These are phyloP conservation scores for Didymella pomorum DNA, from an alignment of 2,329 filamentous ascomycete species.

Conservation along the genomic window DNA sequence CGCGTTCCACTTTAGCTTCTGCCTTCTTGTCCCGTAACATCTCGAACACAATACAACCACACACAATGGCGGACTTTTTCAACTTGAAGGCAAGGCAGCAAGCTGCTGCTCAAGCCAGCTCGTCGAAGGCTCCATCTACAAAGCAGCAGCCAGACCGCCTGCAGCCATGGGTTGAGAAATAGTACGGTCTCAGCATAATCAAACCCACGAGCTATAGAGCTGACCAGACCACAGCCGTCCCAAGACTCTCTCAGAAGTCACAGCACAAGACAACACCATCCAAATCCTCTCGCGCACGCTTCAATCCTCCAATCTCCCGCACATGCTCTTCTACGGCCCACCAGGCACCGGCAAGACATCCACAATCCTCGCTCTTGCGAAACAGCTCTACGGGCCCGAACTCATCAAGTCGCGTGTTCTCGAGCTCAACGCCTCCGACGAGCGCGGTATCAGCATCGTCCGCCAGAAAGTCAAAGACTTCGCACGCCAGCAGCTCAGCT, in stretches of 20 bases:
- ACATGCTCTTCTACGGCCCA: constrained; percentile 99
- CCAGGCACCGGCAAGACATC: constrained; percentile 98
- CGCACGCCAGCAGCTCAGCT: constrained; percentile 90
- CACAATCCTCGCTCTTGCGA: constrained; percentile 94
- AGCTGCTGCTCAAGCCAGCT: constrained; percentile 75
- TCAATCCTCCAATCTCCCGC: constrained; percentile 95
- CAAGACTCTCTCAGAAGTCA: constrained; percentile 91
- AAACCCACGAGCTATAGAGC: not conserved
- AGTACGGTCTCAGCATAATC: constrained; percentile 62
- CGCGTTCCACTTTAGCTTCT: constrained; percentile 44
- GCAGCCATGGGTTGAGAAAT: constrained; percentile 99
- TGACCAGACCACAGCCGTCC: constrained; percentile 72
- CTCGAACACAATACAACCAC: constrained; percentile 15
- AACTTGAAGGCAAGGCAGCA: constrained; percentile 85
- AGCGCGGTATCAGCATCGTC: constrained; percentile 96
- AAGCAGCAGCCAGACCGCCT: constrained; percentile 70
- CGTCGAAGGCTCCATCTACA: constrained; percentile 69
- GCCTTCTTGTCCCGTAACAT: constrained; percentile 18
- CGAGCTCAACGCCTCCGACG: constrained; percentile 98
- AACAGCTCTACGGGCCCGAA: constrained; percentile 95
- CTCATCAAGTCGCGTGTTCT: constrained; percentile 94
- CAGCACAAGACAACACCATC: constrained; percentile 96
- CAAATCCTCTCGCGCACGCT: constrained; percentile 90
- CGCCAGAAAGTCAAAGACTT: constrained; percentile 99
- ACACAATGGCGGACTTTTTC: constrained; percentile 86